Base-by-base conservation (phyloP, 306 rosid species). In the Abrus precatorius region DNA sequence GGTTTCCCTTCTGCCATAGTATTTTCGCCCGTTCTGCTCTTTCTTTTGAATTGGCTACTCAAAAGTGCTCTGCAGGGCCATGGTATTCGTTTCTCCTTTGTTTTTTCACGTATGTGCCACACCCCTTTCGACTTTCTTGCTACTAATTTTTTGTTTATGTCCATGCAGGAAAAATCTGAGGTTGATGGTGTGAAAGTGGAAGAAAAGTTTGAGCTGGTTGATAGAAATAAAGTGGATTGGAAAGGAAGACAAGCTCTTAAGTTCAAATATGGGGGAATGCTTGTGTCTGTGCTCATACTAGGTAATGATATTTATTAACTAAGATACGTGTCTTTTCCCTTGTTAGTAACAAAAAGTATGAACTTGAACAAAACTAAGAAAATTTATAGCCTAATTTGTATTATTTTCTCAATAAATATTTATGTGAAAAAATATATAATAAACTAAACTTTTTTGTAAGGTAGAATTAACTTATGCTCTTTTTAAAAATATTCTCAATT, bases 171-270 rank as follows among this genome's bases (percentile, higher is more conserved):
- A 76, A 92, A 86, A 49, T 5, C 65, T 11, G 92, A 85, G 78
- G 38, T 52, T 72, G 75, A 6, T 5, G 74, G 45, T 43, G 70
- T 29, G n/a, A 55, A 64, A 71, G 3, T n/a, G 54, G 82, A 61
- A 85, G 43, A 34, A 64, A 90, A 84, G 45, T 9, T 82, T 65
- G 49, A 54, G 48, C 40, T 85, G 2, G 90, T 90, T 77, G 92
- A 90, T 72, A 97, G 88, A 63, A 93, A 64, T 64, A 80, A 95
- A 84, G 92, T 91, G 79, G 99, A 95, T 69, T 95, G 99, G 99
- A 93, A 90, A 84, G 97, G 97, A 90, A 95, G 94, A 75, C 36
- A 69, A 14, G 99, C 94, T 80, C 52, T 85, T 45, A 93, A 84
- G 59, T 12, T 86, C 80, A 83, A 85, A 69, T 97, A 95, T 85